A percentile compares a stretch with the other conserved stretches of the same genome.
Conservation (phyloP, 345 rosid species). For the Zanthoxylum bungeanum region DNA sequence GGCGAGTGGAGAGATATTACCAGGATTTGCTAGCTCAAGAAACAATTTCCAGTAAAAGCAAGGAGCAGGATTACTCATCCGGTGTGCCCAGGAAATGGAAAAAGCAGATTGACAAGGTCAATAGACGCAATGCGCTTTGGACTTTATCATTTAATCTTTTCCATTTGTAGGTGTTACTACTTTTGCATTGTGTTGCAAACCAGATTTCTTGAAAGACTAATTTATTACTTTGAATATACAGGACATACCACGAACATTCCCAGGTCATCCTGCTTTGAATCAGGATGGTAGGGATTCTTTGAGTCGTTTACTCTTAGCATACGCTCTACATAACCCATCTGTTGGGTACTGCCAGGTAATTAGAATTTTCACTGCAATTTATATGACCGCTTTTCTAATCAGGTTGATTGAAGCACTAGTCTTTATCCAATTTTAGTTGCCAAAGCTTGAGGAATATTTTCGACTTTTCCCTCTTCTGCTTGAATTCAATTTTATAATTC, state of each 20-base stretch:
- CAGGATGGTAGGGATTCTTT: constrained; percentile 87
- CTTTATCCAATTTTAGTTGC: not conserved
- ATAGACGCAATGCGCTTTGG: constrained; percentile 50
- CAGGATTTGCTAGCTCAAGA: constrained; percentile 69
- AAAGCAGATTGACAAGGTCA: constrained; percentile 98
- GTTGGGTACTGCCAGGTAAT: constrained; percentile 99
- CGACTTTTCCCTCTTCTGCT: not conserved
- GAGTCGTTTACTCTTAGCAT: constrained; percentile 83
- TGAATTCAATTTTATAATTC: not conserved
- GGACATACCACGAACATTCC: constrained; percentile 96
- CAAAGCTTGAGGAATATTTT: not conserved
- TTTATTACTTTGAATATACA: constrained; percentile 35
- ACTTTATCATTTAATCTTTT: constrained; percentile 52
- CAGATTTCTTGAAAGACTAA: constrained; percentile 35
- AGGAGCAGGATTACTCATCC: constrained; percentile 33
- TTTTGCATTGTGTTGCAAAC: constrained; percentile 29
- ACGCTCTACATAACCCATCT: constrained; percentile 87
- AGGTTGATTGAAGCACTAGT: constrained; percentile 1
- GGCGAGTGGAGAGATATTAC: constrained; percentile 75
- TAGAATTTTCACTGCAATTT: constrained; percentile 1
- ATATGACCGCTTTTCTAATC: not conserved
- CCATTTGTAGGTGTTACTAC: constrained; percentile 50
- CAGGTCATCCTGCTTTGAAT: constrained; percentile 94
- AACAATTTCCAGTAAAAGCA: constrained; percentile 38
- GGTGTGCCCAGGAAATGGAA: constrained; percentile 57